Base-by-base conservation (phyloP, 495 filamentous ascomycete genomes). In the Rostrohypoxylon terebratum region DNA sequence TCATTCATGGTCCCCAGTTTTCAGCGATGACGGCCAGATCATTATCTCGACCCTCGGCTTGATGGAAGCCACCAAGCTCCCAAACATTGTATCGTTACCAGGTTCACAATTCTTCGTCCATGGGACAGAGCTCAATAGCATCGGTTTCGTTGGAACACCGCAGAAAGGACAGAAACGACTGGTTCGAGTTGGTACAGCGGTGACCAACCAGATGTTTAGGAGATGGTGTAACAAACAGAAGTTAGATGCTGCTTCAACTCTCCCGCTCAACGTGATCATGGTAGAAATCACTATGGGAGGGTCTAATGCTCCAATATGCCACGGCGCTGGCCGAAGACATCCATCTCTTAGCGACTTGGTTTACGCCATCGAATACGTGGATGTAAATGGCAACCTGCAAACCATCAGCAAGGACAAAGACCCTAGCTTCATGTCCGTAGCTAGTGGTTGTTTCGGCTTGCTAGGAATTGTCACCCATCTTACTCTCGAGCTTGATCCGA, bases 261-360 rank as follows among this genome's bases (percentile, higher is more conserved):
- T 87, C 4, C 82, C 85, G 1, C 68, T 83, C 4, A 83, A 87
- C 68, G 82, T 85, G 7, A 83, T 87, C 48, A 77, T 87, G 55
- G 85, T 87, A 6, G 85, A 87, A 78, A 83, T 87, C 28, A 88
- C 86, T 0, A 72, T 83, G 28, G 85, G 84, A 1, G 86, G 86
- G 1, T 79, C 80, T n/a, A 87, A 86, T 50, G 81, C 75, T 2
- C 82, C 83, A 0, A 86, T 87, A 53, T 88, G 86, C 65, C 86
- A 88, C 42, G 86, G 86, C 13, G 84, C 82, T 7, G 84, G 84
- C 10, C 74, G 78, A 13, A 36, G 53, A 5, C 80, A 86, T 36
- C 80, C 83, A 42, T 83, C 85, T 0, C 72, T 87, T 3, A 82
- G 79, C 28, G 85, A 87, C 60, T 76, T 81, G 51, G 85, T 87